A percentile compares a stretch with the other conserved stretches of the same genome.
phyloP scores from a whole-genome alignment of 176 grass and related monocot genomes.

The Musa beccarii region DNA sequence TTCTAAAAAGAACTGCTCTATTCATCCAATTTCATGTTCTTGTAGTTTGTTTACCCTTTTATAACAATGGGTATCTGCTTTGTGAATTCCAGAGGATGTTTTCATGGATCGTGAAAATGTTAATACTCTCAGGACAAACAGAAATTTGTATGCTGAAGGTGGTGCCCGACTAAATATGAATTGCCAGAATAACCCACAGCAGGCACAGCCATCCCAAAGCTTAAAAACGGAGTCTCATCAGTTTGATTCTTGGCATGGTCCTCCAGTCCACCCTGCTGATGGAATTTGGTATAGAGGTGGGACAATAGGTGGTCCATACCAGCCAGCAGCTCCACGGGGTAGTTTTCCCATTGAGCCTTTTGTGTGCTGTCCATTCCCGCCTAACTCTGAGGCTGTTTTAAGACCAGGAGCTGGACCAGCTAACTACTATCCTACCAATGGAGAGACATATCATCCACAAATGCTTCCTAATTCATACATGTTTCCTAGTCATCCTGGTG shows the following conservation, averaged over 20 bases:
- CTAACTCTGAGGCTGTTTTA: constrained; percentile 44
- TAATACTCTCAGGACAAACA: constrained; percentile 49
- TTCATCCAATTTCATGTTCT: neutral
- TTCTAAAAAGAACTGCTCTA: neutral
- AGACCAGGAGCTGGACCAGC: constrained; percentile 31
- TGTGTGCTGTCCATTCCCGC: constrained; percentile 46
- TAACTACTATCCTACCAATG: constrained; percentile 52
- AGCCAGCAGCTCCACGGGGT: constrained; percentile 36
- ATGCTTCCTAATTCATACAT: constrained; percentile 55
- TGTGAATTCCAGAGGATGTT: constrained; percentile 33
- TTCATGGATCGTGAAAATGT: constrained; percentile 32
- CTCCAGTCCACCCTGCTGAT: constrained; percentile 54
- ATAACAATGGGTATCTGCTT: constrained; percentile 7
- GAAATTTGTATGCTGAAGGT: constrained; percentile 25
- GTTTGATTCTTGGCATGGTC: constrained; percentile 65
- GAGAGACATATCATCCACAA: constrained; percentile 39
- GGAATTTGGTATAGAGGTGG: constrained; percentile 60
- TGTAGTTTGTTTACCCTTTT: neutral
- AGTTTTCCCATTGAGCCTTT: constrained; percentile 59
- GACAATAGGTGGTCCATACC: constrained; percentile 43
- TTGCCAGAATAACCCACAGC: constrained; percentile 34
- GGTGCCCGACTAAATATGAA: constrained; percentile 19
- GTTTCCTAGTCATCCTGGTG: constrained; percentile 50
- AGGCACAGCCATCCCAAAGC: constrained; percentile 33
- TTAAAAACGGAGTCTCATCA: constrained; percentile 26